These are phyloP conservation scores for Umbelopsis sp. DNA, from an alignment of 192 early-diverging fungal genomes.

Conservation along the genomic window DNA sequence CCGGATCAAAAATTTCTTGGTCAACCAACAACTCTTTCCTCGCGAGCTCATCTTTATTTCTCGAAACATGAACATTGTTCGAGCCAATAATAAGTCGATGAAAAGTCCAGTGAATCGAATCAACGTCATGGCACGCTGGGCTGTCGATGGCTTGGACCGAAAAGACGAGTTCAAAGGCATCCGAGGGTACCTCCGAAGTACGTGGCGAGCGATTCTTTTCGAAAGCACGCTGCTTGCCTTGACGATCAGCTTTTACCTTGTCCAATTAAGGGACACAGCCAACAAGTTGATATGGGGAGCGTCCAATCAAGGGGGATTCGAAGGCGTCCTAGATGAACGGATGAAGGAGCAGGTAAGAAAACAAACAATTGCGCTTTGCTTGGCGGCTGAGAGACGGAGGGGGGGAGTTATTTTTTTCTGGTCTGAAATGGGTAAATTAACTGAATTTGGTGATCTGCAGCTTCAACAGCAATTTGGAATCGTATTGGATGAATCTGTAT, in stretches of 20 bases:
- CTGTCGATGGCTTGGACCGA: constrained; percentile 57
- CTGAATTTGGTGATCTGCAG: constrained; percentile 17
- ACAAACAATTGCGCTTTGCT: not conserved
- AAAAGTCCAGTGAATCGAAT: constrained; percentile 89
- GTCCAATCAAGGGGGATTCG: constrained; percentile 55
- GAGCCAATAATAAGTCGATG: constrained; percentile 82
- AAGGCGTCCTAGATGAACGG: constrained; percentile 73
- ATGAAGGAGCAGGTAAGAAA: constrained; percentile 54
- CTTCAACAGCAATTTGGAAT: constrained; percentile 80
- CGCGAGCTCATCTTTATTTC: constrained; percentile 90
- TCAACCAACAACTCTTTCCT: constrained; percentile 71
- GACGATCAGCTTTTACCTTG: constrained; percentile 61
- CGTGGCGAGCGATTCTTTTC: constrained; percentile 45
- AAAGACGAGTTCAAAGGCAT: constrained; percentile 3
- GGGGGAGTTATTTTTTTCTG: no score
- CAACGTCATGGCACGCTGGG: constrained; percentile 82
- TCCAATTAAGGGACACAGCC: constrained; percentile 43
- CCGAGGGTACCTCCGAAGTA: not conserved
- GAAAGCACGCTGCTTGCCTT: constrained; percentile 57
- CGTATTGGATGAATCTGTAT: constrained; percentile 71
- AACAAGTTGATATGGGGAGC: constrained; percentile 38
- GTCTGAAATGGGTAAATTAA: not conserved
- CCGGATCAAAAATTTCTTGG: constrained; percentile 69
- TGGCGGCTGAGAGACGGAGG: no score
- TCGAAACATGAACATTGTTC: constrained; percentile 84